These are phyloP conservation scores for Trametes cinnabarina DNA, from an alignment of 768 basidiomycete genomes.

Conservation along the genomic window DNA sequence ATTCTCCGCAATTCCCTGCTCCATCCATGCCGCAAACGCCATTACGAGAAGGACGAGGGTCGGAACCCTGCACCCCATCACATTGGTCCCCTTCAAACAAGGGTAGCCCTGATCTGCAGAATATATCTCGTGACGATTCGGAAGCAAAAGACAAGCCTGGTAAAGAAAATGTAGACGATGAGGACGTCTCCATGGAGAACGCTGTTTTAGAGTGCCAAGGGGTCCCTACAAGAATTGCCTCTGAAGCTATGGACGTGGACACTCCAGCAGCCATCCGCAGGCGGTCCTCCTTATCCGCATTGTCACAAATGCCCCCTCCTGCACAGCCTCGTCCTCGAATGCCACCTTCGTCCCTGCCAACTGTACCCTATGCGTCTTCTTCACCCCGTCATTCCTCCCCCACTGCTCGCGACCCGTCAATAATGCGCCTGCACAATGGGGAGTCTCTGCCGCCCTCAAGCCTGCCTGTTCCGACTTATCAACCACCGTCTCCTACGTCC, in stretches of 20 bases:
- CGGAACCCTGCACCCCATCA: constrained; percentile 9
- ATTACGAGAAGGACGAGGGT: not conserved
- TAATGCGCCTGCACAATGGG: not conserved
- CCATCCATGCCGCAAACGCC: not conserved
- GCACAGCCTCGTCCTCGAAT: not conserved
- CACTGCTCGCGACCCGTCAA: not conserved
- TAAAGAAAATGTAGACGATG: not conserved
- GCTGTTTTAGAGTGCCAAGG: no score
- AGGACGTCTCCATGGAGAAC: not conserved
- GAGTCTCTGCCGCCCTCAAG: constrained; percentile 9
- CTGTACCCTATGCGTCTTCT: constrained; percentile 3
- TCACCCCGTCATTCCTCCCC: not conserved
- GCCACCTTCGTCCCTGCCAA: not conserved
- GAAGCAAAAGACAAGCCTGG: constrained; percentile 6
- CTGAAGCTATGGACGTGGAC: no score
- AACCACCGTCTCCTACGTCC: not conserved
- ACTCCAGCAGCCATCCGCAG: no score
- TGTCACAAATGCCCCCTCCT: not conserved
- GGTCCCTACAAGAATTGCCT: no score
- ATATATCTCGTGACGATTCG: not conserved
- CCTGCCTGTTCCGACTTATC: not conserved
- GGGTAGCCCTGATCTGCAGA: not conserved
- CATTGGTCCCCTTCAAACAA: constrained; percentile 19
- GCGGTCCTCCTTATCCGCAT: not conserved
- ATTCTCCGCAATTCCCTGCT: not conserved